Percentiles rank a stretch among this genome's conserved stretches.
Conservation (phyloP, 2,329 filamentous ascomycete species). For the Colletotrichum sidae region DNA sequence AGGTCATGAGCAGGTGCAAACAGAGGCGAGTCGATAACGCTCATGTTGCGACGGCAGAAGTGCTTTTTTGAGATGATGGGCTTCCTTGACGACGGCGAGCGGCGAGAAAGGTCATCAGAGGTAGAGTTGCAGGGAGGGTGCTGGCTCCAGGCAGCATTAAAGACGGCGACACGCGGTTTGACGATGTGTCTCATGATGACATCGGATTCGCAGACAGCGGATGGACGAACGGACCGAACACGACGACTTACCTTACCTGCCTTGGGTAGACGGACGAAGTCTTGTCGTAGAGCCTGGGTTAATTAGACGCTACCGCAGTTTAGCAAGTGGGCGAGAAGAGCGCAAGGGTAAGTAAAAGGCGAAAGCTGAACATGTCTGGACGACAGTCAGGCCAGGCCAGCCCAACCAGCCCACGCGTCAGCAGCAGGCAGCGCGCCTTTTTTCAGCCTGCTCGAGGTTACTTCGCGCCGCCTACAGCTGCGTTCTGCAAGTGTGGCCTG, state of each 20-base stretch:
- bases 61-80: slow-evolving; percentile 6
- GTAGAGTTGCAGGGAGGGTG: slow-evolving; percentile 23
- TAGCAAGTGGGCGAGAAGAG: not conserved
- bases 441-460: slow-evolving; percentile 16
- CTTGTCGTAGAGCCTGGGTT: too few species aligned
- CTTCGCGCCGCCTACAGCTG: slow-evolving; percentile 22
- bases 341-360: not conserved
- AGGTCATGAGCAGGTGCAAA: slow-evolving; percentile 14
- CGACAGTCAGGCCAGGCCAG: slow-evolving; percentile 2
- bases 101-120: slow-evolving; percentile 19
- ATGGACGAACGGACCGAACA: not conserved
- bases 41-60: slow-evolving; percentile 18
- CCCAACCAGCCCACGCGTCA: not conserved
- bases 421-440: not conserved
- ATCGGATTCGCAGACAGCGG: slow-evolving; percentile 3
- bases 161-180: slow-evolving; percentile 19
- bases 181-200: slow-evolving; percentile 22
- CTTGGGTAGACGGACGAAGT: too few species aligned
- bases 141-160: slow-evolving; percentile 27
- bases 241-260: not conserved
- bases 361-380: slow-evolving; percentile 7
- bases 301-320: too few species aligned
- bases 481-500: slow-evolving; percentile 4
- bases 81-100: slow-evolving; percentile 18
- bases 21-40: not conserved